Conservation (phyloP, 371 early-diverging fungal species). For the Lichtheimia corymbifera region DNA sequence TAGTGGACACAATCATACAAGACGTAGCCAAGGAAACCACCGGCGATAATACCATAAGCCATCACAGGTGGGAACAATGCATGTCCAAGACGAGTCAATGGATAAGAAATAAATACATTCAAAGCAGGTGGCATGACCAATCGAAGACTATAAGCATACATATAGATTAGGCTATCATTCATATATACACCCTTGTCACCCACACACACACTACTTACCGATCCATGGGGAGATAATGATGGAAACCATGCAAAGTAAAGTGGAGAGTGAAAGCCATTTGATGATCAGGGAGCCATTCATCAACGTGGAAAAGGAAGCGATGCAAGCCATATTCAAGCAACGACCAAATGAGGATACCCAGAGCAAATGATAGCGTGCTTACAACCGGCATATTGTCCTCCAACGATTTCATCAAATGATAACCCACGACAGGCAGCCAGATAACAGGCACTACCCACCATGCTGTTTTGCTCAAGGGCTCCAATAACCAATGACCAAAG, state of each 20-base stretch:
- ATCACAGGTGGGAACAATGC: slow-evolving; percentile 53
- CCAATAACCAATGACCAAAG: slow-evolving; percentile 76
- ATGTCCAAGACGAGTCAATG: slow-evolving; percentile 53
- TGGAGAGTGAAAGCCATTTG: slow-evolving; percentile 74
- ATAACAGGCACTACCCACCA: slow-evolving; percentile 92
- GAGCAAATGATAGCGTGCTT: slow-evolving; percentile 39
- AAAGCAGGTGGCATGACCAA: slow-evolving; percentile 95
- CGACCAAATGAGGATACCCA: slow-evolving; percentile 83
- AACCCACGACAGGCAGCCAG: slow-evolving; percentile 77
- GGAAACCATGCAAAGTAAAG: slow-evolving; percentile 92
- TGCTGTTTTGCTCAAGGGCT: slow-evolving; percentile 83
- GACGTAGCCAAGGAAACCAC: slow-evolving; percentile 78
- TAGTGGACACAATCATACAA: slow-evolving; percentile 89
- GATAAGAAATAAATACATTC: slow-evolving; percentile 60
- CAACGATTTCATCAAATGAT: slow-evolving; percentile 33
- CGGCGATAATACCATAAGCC: slow-evolving; percentile 66
- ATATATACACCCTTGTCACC: neutral
- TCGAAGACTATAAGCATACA: slow-evolving; percentile 58
- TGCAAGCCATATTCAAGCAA: slow-evolving; percentile 84
- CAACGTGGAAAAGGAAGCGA: slow-evolving; percentile 92
- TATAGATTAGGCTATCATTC: neutral
- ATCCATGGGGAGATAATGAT: slow-evolving; percentile 97
- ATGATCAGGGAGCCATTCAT: slow-evolving; percentile 84
- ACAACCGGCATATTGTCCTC: slow-evolving; percentile 24
- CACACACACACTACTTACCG: slow-evolving; percentile 43